Percentiles rank a stretch among this genome's conserved stretches.
Conservation (phyloP, 768 basidiomycete genomes). For the Termitomyces sp. region DNA sequence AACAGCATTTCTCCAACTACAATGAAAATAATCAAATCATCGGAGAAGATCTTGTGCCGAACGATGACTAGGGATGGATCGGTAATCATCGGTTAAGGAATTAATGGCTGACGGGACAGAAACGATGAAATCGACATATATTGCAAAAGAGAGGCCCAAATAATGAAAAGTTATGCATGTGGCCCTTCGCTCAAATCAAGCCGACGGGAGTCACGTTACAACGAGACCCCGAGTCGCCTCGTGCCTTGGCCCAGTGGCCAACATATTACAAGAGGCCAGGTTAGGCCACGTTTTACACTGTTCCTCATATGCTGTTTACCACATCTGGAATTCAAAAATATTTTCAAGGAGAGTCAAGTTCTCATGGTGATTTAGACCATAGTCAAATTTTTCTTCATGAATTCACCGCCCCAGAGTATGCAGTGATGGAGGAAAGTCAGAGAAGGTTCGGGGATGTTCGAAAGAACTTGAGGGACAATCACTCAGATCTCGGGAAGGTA, state of each 20-base stretch:
- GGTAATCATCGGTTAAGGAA: too few relatives aligned
- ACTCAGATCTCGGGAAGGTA: background rate
- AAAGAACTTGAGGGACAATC: background rate
- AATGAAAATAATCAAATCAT: background rate
- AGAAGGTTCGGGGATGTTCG: background rate
- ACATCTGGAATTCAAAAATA: background rate
- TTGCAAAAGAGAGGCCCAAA: too few relatives aligned
- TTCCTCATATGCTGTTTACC: background rate
- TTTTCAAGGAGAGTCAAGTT: too few relatives aligned
- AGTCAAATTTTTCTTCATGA: too few relatives aligned
- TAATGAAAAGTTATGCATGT: conserved; percentile 8
- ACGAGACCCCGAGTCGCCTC: conserved; percentile 14
- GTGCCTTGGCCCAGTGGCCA: conserved; percentile 3
- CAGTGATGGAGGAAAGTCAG: too few relatives aligned
- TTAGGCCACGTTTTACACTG: conserved; percentile 1
- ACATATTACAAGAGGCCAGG: background rate
- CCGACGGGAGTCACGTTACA: conserved; percentile 7
- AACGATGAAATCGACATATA: background rate
- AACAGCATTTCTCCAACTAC: background rate
- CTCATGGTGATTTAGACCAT: too few relatives aligned
- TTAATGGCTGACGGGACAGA: too few relatives aligned
- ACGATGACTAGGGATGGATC: background rate
- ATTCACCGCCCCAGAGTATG: too few relatives aligned
- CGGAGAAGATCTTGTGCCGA: conserved; percentile 4
- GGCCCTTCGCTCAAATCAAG: background rate